Percentiles rank a stretch among this genome's conserved stretches.
Conservation (phyloP, 331 rosid genomes). For the Rhamnella rubrinervis region DNA sequence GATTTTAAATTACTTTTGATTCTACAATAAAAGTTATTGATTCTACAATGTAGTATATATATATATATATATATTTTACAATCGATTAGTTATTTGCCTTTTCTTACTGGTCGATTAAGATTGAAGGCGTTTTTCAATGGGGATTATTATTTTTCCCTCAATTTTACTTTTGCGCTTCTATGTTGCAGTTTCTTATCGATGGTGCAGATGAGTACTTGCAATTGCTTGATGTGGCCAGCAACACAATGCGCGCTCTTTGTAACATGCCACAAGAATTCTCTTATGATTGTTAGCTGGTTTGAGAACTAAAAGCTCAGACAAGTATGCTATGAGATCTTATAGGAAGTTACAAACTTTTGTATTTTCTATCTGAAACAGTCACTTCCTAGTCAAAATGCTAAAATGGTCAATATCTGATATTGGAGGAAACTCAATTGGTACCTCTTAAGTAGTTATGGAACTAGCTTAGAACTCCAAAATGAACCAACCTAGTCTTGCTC, state of each 20-base stretch:
- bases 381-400: neutral
- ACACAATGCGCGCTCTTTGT: constrained; percentile 56
- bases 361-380: neutral
- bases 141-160: neutral
- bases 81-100: neutral
- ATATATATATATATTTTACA: too few relatives aligned
- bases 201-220: constrained; percentile 86
- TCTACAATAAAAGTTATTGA: too few relatives aligned
- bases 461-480: neutral
- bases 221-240: constrained; percentile 43
- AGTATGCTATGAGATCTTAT: constrained; percentile 19
- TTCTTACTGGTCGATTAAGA: neutral
- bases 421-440: neutral
- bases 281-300: constrained; percentile 29
- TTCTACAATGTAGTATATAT: too few relatives aligned
- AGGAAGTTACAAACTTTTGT: constrained; percentile 3
- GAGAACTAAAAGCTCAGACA: constrained; percentile 3
- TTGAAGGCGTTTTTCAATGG: neutral
- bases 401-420: neutral
- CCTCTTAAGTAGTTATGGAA: neutral
- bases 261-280: constrained; percentile 65
- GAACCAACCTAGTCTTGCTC: neutral
- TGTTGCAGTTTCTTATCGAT: constrained; percentile 75
- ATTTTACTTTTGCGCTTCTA: constrained; percentile 15
- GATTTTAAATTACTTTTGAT: neutral